Base-by-base conservation (phyloP, 1,284 basidiomycete species). In the Entoloma clypeatum region DNA sequence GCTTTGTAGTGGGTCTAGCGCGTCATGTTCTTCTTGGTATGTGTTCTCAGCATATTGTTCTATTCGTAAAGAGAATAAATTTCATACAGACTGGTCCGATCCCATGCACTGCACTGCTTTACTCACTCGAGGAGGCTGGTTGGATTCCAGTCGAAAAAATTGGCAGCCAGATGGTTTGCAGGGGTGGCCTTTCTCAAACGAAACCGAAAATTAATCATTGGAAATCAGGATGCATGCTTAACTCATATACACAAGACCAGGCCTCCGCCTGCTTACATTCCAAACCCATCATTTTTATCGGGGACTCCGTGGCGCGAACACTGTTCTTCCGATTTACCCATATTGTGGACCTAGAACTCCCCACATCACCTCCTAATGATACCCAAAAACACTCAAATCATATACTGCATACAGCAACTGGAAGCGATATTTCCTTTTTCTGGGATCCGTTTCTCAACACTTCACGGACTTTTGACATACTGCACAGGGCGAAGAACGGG, bases 91-190 rank as follows among this genome's bases (percentile, higher is more conserved):
- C 62, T 75, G 72, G 55, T 62, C 71, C 3, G 90, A 92, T 61
- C 76, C 81, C 19, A 68, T 77, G 39, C 84, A 79, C 56, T 94
- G 90, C 58, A 67, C 74, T 45, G 74, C 86, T 1, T 61, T 92
- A 21, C 60, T 91, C 36, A 80, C 72, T 30, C 69, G 68, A 27
- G 90, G 91, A n/a, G 75, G 74, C 53, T 94, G 90, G 90, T 61
- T 91, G 41, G 89, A 91, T 60, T 61, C 65, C 24, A 62, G 57
- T 32, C 73, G 74, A 57, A 71, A 62, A 49, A 83, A 81, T 56
- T 93, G 90, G 90, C 90, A 93, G 59, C 90, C 90, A 4, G 77
- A 90, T 51, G 89, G 88, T 84, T n/a, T n/a, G n/a, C n/a, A 39
- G 31, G 54, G 36, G 10, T 14, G n/a, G 16, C n/a, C n/a, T n/a